phyloP scores from a whole-genome alignment of 176 grass and related monocot genomes.

The Rhipidocladum racemiflorum region DNA sequence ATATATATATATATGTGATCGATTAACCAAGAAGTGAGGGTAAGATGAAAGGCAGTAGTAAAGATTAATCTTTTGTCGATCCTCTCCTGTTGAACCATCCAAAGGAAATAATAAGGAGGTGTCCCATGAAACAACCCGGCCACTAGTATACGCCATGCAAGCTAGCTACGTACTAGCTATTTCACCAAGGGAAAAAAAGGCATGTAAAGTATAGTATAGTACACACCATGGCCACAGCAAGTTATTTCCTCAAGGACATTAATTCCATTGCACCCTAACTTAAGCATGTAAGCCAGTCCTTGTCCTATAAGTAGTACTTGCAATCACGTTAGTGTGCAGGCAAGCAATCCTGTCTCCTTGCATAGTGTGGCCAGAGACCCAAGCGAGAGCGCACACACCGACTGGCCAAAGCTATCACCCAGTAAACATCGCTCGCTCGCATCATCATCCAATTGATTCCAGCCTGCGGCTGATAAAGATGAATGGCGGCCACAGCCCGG shows the following conservation, averaged over 20 bases:
- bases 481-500: slow-evolving; percentile 43
- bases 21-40: not conserved
- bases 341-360: not conserved
- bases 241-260: not conserved
- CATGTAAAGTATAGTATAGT: not conserved
- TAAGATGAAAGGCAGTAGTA: not conserved
- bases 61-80: not conserved
- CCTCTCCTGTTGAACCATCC: not conserved
- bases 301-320: slow-evolving; percentile 23
- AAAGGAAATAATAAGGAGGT: not conserved
- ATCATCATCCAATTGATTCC: not conserved
- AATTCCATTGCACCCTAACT: not conserved
- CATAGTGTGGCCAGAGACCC: not conserved
- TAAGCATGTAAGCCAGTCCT: not conserved
- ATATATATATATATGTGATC: too few relatives aligned
- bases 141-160: not conserved
- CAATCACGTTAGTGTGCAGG: slow-evolving; percentile 22
- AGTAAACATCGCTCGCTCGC: not conserved
- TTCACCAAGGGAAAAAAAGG: not conserved
- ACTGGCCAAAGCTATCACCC: not conserved
- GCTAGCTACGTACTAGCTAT: not conserved
- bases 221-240: not conserved
- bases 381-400: not conserved
- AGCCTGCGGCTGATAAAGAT: not conserved
- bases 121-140: not conserved